These are phyloP conservation scores for Neofusicoccum sp. DNA, from an alignment of 2,329 filamentous ascomycete genomes.

Conservation along the genomic window DNA sequence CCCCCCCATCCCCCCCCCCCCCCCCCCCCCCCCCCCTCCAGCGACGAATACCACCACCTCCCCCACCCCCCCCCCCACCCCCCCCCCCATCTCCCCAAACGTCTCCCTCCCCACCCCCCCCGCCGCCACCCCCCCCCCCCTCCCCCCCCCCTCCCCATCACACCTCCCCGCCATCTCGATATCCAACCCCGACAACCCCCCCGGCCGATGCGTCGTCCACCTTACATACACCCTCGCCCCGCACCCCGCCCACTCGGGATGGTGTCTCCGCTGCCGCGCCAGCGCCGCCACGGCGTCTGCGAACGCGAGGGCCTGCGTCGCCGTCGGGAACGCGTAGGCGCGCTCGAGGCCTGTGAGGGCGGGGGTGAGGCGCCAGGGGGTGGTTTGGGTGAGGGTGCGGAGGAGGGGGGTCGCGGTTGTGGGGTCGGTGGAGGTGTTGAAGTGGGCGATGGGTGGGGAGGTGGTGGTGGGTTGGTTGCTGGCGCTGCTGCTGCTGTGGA, in stretches of 20 bases:
- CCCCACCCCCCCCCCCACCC: background rate
- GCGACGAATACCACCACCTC: background rate
- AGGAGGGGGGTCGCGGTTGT: background rate
- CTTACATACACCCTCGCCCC: background rate
- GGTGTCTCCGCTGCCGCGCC: background rate
- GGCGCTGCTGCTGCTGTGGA: no score
- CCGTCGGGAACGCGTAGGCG: background rate
- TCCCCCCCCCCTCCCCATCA: background rate
- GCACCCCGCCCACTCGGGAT: conserved; percentile 7
- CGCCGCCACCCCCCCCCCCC: background rate
- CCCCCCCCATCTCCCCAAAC: background rate
- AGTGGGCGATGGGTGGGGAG: background rate
- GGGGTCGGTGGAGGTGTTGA: no score
- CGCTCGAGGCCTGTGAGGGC: background rate
- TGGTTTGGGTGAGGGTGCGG: background rate
- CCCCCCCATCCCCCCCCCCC: no score
- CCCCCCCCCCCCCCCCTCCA: background rate
- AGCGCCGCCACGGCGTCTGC: background rate
- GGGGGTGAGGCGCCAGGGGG: background rate
- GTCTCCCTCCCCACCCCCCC: background rate
- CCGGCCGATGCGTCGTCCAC: background rate
- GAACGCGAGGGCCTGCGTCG: background rate
- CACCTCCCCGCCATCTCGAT: background rate
- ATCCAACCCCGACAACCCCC: background rate
- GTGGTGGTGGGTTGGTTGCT: background rate